Evolutionary conservation across 2,329 filamentous ascomycete genomes (phyloP), one percentile per base, ranked within the genome.

Genomic region (Xylariaceae sp.): DNA sequence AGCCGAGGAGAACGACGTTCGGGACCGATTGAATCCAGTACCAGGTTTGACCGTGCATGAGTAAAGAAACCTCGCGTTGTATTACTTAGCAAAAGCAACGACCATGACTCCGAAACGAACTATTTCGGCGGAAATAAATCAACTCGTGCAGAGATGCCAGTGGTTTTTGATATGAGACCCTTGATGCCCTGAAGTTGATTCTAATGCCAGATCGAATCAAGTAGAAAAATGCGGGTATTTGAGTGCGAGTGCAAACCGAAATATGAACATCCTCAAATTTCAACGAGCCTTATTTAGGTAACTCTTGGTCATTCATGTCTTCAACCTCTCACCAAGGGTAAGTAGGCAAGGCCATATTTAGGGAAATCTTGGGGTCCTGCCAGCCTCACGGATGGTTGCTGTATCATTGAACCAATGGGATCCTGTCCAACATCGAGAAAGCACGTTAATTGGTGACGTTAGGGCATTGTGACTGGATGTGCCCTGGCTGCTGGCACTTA

Each of bases 381-480:
- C 20, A 35, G 29, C 42, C 27, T 48, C 10, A 29, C 41, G 42
- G 42, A 48, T 13, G 33, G 36, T 36, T 36, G 43, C 18, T n/a
- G 13, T 45, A 26, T 27, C 32, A 58, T 53, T 50, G 46, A 30
- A 53, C 46, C 48, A 36, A 33, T 15, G 10, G 20, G 32, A 44
- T 45, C 42, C 24, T 42, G 29, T 53, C 52, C 57, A 55, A 61
- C 50, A 15, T 57, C 27, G 9, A 35, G 32, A 6, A 46, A 16
- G 29, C 18, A 24, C 24, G 50, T 55, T 88, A 90, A 81, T 89
- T 59, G 46, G 52, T 27, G 21, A 50, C 49, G 24, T 57, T 92
- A 70, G 93, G 91, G 87, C 94, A 99, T 69, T 89, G 85, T 67
- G 90, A 86, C 85, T 97, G 93, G 73, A 97, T 88, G 79, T 97